Evolutionary conservation across 1,284 basidiomycete species (phyloP).

Genomic region (Ganoderma lingzhi): DNA sequence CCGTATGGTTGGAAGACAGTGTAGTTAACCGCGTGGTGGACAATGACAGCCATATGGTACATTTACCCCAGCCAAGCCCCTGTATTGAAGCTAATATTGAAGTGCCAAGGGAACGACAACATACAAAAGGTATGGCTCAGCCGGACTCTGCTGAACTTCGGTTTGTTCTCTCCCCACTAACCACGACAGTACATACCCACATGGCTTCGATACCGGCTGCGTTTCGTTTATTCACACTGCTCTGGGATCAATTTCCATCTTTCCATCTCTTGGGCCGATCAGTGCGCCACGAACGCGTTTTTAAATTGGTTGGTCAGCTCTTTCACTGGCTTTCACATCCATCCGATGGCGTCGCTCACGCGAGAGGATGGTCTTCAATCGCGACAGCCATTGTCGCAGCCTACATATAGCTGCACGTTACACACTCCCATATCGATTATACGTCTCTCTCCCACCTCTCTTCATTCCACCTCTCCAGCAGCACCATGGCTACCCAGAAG

Average conservation of each 20-base stretch:
- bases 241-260: neutral
- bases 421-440: neutral
- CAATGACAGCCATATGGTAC: neutral
- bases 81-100: neutral
- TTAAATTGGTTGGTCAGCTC: neutral
- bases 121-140: no score
- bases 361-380: neutral
- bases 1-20: neutral
- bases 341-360: neutral
- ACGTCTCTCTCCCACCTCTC: neutral
- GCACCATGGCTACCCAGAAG: slow-evolving; percentile 17
- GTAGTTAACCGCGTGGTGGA: neutral
- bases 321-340: neutral
- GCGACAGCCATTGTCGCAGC: neutral
- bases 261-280: neutral
- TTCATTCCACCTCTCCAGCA: neutral
- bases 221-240: neutral
- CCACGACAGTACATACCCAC: neutral
- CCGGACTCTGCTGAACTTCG: neutral
- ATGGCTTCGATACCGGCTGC: neutral
- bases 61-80: neutral
- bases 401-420: neutral
- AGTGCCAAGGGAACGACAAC: neutral
- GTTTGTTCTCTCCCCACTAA: neutral
- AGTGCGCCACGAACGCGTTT: neutral